These are phyloP conservation scores for Triticum monococcum DNA, from an alignment of 176 grass and related monocot species.

Conservation along the genomic window DNA sequence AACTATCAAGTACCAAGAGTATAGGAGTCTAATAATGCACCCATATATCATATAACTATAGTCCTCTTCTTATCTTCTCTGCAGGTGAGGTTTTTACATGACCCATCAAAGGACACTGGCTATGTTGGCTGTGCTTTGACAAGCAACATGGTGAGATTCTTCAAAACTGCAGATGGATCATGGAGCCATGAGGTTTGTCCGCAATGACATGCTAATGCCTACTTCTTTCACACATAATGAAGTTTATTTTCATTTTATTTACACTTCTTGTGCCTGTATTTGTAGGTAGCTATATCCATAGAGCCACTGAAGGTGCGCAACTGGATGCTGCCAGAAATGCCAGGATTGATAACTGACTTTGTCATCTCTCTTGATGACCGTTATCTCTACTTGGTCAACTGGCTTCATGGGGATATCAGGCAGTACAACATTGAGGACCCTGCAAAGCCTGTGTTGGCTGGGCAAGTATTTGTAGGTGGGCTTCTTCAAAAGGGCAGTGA, in stretches of 20 bases:
- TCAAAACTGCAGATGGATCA: slow-evolving; percentile 73
- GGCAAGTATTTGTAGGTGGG: slow-evolving; percentile 89
- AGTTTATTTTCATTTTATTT: neutral
- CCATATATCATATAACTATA: neutral
- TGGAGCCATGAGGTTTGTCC: slow-evolving; percentile 79
- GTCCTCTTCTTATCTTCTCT: slow-evolving; percentile 5
- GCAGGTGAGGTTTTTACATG: slow-evolving; percentile 94
- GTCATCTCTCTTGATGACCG: slow-evolving; percentile 85
- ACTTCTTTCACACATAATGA: neutral
- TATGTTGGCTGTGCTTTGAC: slow-evolving; percentile 85
- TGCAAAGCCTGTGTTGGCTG: slow-evolving; percentile 73
- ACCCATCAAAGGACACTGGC: slow-evolving; percentile 91
- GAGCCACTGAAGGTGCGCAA: slow-evolving; percentile 74
- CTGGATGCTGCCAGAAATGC: slow-evolving; percentile 97
- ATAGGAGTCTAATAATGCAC: neutral
- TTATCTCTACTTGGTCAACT: slow-evolving; percentile 88
- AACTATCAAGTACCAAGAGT: neutral
- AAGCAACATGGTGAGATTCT: slow-evolving; percentile 94
- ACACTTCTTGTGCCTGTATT: neutral
- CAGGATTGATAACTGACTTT: slow-evolving; percentile 92
- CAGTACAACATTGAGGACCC: slow-evolving; percentile 95
- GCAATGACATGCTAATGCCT: neutral
- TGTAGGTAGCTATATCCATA: slow-evolving; percentile 70
- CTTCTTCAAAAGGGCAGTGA: slow-evolving; percentile 87
- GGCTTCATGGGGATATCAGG: slow-evolving; percentile 97